phyloP scores from a whole-genome alignment of 2,329 filamentous ascomycete species.

The Thyridium curvatum region DNA sequence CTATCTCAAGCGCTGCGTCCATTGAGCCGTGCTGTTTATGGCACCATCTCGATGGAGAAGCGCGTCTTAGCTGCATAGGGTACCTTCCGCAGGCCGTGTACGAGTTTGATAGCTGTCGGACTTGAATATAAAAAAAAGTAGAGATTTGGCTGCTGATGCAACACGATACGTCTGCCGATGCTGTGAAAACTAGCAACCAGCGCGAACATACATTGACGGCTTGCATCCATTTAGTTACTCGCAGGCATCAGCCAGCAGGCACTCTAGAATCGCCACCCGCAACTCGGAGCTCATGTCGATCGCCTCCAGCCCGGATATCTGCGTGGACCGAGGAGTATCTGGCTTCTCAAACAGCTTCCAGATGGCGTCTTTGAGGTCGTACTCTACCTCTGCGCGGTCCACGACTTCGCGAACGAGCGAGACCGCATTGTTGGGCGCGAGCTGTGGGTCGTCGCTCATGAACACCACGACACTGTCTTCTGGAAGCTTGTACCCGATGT shows the following conservation, averaged over 20 bases:
- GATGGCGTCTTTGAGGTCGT: slow-evolving; percentile 2
- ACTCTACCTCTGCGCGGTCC: slow-evolving; percentile 2
- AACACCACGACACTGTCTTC: neutral
- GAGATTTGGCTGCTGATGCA: too few species aligned
- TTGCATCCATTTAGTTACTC: too few species aligned
- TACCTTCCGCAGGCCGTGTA: too few species aligned
- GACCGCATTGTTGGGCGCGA: neutral
- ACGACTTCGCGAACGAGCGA: neutral
- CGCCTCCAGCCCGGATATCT: neutral
- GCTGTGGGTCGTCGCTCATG: neutral
- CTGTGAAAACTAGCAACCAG: too few species aligned
- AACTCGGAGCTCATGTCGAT: neutral
- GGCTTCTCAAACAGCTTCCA: neutral
- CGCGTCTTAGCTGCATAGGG: too few species aligned
- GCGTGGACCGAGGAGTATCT: neutral
- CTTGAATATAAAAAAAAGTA: too few species aligned
- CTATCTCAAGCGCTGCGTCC: too few species aligned
- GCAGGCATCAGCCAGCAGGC: slow-evolving; percentile 1
- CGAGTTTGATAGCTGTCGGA: slow-evolving; percentile 1
- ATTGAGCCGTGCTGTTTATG: too few species aligned
- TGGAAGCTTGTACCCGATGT: too few species aligned
- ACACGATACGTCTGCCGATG: too few species aligned
- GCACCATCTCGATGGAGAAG: too few species aligned
- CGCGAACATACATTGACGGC: too few species aligned
- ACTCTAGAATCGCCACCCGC: neutral